phyloP scores from a whole-genome alignment of 495 filamentous ascomycete genomes.

The Echria macrotheca region DNA sequence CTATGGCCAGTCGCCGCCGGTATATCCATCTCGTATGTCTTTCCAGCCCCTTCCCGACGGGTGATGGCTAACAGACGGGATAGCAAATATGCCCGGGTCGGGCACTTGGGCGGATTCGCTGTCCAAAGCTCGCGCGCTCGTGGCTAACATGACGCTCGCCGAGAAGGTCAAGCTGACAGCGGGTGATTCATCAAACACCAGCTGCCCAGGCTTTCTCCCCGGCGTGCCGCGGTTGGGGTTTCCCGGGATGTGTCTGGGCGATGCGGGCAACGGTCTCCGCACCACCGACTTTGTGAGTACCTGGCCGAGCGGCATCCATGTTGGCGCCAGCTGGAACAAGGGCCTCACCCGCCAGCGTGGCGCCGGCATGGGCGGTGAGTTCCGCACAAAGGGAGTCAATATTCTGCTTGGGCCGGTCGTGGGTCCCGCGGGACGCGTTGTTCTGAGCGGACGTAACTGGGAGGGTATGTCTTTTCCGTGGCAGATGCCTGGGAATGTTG shows the following conservation, averaged over 20 bases:
- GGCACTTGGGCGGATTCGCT: conserved; percentile 46
- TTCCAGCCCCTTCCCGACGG: not conserved
- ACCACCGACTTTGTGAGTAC: conserved; percentile 55
- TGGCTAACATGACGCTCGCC: conserved; percentile 51
- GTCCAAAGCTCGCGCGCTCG: conserved; percentile 47
- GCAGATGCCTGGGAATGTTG: not conserved
- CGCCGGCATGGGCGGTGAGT: conserved; percentile 52
- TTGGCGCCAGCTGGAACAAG: conserved; percentile 56
- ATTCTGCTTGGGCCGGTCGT: conserved; percentile 62
- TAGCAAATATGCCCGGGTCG: conserved; percentile 47
- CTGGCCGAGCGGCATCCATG: conserved; percentile 52
- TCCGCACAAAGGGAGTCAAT: conserved; percentile 58
- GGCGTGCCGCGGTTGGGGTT: conserved; percentile 53
- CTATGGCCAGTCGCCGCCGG: conserved; percentile 52
- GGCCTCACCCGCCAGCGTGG: conserved; percentile 45
- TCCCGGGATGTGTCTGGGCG: conserved; percentile 57
- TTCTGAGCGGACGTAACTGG: conserved; percentile 53
- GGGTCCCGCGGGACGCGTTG: conserved; percentile 49
- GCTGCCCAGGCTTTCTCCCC: conserved; percentile 49
- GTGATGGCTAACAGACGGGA: conserved; percentile 13
- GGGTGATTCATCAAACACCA: conserved; percentile 37
- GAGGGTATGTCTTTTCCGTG: conserved; percentile 29
- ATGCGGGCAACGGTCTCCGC: conserved; percentile 59
- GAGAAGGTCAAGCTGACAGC: conserved; percentile 57
- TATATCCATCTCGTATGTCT: conserved; percentile 52